Percentiles rank a stretch among this genome's conserved stretches.
These are phyloP conservation scores for Thozetella sp. DNA, from an alignment of 495 filamentous ascomycete genomes.

Conservation along the genomic window DNA sequence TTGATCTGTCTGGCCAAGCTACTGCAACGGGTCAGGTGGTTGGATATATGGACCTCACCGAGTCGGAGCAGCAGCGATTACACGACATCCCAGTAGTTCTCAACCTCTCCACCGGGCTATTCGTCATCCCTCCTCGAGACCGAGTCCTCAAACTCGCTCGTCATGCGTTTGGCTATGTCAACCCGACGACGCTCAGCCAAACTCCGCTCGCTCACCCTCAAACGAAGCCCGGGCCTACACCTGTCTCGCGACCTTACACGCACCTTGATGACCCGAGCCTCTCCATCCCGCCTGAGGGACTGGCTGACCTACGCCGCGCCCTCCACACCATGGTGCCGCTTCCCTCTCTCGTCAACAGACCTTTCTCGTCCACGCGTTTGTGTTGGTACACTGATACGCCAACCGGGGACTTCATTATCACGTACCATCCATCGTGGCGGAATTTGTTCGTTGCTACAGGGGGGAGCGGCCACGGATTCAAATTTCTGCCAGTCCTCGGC, in stretches of 20 bases:
- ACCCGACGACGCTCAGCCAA: slow-evolving; percentile 53
- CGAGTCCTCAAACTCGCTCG: slow-evolving; percentile 79
- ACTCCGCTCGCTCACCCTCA: slow-evolving; percentile 32
- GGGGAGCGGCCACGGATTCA: slow-evolving; percentile 85
- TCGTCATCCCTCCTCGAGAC: slow-evolving; percentile 76
- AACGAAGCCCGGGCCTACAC: neutral
- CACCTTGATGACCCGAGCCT: slow-evolving; percentile 38
- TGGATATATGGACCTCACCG: slow-evolving; percentile 71
- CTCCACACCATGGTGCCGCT: slow-evolving; percentile 64
- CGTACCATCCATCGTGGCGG: slow-evolving; percentile 68
- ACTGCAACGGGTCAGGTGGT: slow-evolving; percentile 81
- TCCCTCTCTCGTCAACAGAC: slow-evolving; percentile 54
- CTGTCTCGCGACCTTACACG: slow-evolving; percentile 50
- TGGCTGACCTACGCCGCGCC: slow-evolving; percentile 60
- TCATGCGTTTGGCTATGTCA: slow-evolving; percentile 81
- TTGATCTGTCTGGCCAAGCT: slow-evolving; percentile 77
- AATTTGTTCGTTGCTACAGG: slow-evolving; percentile 82
- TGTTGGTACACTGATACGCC: slow-evolving; percentile 93
- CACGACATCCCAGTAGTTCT: slow-evolving; percentile 72
- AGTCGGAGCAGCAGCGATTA: slow-evolving; percentile 65
- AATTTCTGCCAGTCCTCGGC: slow-evolving; percentile 86
- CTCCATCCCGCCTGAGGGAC: slow-evolving; percentile 59
- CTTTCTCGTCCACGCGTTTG: slow-evolving; percentile 70
- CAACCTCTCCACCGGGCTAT: slow-evolving; percentile 79
- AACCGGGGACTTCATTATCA: slow-evolving; percentile 77